These are phyloP conservation scores for Lachnellula occidentalis DNA, from an alignment of 2,329 filamentous ascomycete species.

Conservation along the genomic window DNA sequence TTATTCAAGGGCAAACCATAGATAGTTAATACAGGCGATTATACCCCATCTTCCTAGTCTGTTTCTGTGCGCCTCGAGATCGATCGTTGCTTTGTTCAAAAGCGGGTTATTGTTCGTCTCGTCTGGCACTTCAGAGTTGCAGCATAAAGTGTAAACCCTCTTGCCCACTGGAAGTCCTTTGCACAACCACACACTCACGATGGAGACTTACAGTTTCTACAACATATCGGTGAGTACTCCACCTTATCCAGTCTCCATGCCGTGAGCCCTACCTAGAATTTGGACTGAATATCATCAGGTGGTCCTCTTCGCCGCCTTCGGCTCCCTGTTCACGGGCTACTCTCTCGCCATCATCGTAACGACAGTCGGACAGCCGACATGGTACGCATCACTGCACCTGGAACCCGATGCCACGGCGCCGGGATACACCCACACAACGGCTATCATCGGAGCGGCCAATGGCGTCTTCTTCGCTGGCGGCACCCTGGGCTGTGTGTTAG, in stretches of 20 bases:
- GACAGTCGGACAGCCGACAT: conserved; percentile 12
- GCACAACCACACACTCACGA: background rate
- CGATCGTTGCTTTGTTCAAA: too few relatives aligned
- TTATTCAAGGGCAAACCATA: too few relatives aligned
- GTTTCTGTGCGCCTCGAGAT: too few relatives aligned
- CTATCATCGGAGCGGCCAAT: conserved; percentile 12
- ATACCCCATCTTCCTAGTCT: too few relatives aligned
- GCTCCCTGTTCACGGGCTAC: conserved; percentile 12
- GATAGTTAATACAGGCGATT: too few relatives aligned
- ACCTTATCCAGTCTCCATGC: background rate
- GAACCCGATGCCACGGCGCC: conserved; percentile 2
- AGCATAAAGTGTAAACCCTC: background rate
- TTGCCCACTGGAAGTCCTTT: background rate
- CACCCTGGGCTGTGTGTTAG: conserved; percentile 20
- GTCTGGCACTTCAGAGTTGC: too few relatives aligned
- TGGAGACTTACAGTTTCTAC: conserved; percentile 6
- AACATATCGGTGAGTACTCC: conserved; percentile 2
- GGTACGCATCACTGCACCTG: conserved; percentile 8
- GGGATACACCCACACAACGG: conserved; percentile 10
- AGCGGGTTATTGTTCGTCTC: too few relatives aligned
- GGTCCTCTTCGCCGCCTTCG: conserved; percentile 12
- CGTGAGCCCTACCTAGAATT: background rate
- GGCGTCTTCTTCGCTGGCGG: conserved; percentile 34
- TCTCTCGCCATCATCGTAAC: conserved; percentile 9
- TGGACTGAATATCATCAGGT: background rate